Base-by-base conservation (phyloP, 1,284 basidiomycete genomes). In the Veloboletus limbatus region DNA sequence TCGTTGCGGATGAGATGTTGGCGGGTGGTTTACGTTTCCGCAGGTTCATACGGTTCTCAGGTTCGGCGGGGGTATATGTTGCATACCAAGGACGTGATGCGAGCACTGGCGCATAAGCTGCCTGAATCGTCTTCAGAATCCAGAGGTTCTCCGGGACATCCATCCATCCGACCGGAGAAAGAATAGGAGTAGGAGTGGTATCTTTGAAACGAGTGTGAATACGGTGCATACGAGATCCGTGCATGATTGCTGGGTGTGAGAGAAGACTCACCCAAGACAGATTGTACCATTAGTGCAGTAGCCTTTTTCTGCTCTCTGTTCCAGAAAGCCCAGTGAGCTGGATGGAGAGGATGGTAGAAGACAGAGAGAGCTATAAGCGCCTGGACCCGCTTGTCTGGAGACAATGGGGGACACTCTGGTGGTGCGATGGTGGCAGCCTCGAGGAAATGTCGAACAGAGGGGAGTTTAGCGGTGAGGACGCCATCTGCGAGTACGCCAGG, bases 111-210 rank as follows among this genome's bases (percentile, higher is more conserved):
- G 55, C 52, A 40, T 66, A 63, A 11, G 62, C 65, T 17, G 52
- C 47, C 40, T 64, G 62, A 41, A 65, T 62, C 43, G 56, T 64
- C 36, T 47, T 52, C 7, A 64, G 65, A 17, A 64, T 65, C 65
- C 65, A 68, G 37, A 64, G 65, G 43, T 64, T 64, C 48, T 64
- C 64, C 22, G 58, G 62, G 11, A 52, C 43, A 16, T 65, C 62
- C 34, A 64, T 64, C 62, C 62, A 64, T 37, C 51, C 65, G 52
- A 68, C 67, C 49, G 62, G 65, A 24, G 62, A 62, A n/a, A 67
- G 59, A 27, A 64, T 68, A 9, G 62, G 62, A 11, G 58, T 60
- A 4, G 62, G 62, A 0, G 58, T 62, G 2, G 53, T 50, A 40
- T 65, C 62, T 64, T 25, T 36, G 43, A 43, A 28, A 34, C 17